Conservation (phyloP, 306 rosid species). For the Cicer judaicum region DNA sequence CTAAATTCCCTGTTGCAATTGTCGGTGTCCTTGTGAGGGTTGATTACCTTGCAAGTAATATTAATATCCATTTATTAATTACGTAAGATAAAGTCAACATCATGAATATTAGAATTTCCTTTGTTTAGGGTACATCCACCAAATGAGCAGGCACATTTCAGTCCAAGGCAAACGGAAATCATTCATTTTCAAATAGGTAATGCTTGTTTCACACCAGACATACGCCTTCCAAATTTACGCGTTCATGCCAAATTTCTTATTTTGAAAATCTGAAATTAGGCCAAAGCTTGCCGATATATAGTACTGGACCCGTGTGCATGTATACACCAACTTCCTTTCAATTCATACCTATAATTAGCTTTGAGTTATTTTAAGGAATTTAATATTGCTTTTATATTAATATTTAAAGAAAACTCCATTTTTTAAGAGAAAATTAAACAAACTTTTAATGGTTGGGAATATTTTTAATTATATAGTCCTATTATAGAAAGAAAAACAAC, state of each 20-base stretch:
- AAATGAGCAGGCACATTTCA: slow-evolving; percentile 6
- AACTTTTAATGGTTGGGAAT: too few species aligned
- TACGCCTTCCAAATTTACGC: slow-evolving; percentile 10
- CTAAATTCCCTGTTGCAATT: not conserved
- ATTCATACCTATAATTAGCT: not conserved
- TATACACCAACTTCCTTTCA: not conserved
- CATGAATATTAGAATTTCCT: not conserved
- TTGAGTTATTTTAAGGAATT: too few species aligned
- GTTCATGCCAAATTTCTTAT: not conserved
- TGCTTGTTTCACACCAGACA: slow-evolving; percentile 30
- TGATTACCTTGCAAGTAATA: slow-evolving; percentile 32
- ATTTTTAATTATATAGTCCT: too few species aligned
- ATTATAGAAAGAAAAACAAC: too few species aligned
- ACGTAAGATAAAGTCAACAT: not conserved
- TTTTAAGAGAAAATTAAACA: too few species aligned
- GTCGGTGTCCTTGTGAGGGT: slow-evolving; percentile 35
- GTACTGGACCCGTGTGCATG: not conserved
- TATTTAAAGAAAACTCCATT: too few species aligned
- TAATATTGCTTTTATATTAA: too few species aligned
- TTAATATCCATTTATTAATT: not conserved
- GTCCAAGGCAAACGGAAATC: not conserved
- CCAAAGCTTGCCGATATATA: too few species aligned
- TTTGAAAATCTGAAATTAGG: too few species aligned
- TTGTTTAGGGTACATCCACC: slow-evolving; percentile 1
- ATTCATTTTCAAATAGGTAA: not conserved